These are phyloP conservation scores for Dryas integrifolia DNA, from an alignment of 331 rosid species.

Conservation along the genomic window DNA sequence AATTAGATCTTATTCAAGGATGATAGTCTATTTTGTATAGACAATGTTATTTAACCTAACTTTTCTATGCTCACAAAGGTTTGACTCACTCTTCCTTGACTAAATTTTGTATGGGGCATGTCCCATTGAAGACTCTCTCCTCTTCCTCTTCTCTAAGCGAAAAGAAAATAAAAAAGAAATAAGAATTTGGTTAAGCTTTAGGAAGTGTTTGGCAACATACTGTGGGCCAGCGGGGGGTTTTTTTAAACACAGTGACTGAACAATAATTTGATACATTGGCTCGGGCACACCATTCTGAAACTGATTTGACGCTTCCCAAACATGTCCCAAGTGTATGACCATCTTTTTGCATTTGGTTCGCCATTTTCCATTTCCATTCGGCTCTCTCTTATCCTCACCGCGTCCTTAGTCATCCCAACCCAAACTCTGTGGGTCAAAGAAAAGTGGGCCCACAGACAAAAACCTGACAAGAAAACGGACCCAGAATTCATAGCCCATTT, in stretches of 20 bases:
- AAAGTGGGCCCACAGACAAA: constrained; percentile 39
- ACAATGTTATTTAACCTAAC: no score
- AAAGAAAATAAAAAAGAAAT: no score
- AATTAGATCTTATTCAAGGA: no score
- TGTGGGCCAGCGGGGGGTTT: background rate
- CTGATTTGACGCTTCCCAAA: constrained; percentile 26
- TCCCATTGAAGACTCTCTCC: no score
- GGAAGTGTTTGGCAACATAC: background rate
- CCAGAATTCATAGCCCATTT: constrained; percentile 45
- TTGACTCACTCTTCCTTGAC: no score
- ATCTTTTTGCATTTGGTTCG: background rate
- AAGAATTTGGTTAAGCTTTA: background rate
- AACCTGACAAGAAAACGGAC: constrained; percentile 30
- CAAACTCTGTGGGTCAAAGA: constrained; percentile 17
- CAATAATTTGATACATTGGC: constrained; percentile 17
- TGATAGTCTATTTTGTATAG: no score
- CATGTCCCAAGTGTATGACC: constrained; percentile 16
- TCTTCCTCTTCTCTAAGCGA: no score
- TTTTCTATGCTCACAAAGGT: no score
- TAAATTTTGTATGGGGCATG: no score
- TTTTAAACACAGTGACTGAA: constrained; percentile 6
- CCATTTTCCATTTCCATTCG: background rate
- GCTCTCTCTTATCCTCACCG: constrained; percentile 10
- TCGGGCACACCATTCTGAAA: constrained; percentile 18
- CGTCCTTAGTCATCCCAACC: constrained; percentile 13